Percentiles rank a stretch among this genome's conserved stretches.
Evolutionary conservation across 495 filamentous ascomycete species (phyloP).

Genomic region (Podospora fimiseda): DNA sequence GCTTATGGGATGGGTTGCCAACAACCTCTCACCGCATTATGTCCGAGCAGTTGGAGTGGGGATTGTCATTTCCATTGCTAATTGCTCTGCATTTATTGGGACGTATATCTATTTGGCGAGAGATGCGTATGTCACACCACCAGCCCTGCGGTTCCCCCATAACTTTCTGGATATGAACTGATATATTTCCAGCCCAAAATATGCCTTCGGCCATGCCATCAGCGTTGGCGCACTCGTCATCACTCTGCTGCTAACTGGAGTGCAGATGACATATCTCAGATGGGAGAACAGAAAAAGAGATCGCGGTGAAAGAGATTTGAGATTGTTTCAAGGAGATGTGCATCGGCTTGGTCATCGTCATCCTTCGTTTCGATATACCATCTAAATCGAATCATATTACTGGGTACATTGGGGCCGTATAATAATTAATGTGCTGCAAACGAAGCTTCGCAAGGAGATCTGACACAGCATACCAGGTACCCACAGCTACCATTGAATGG

Average conservation of each 20-base stretch:
- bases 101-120: conserved; percentile 44
- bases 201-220: conserved; percentile 41
- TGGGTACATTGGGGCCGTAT: too few relatives aligned
- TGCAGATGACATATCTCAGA: conserved; percentile 34
- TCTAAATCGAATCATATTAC: too few relatives aligned
- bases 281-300: conserved; percentile 44
- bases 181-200: conserved; percentile 29
- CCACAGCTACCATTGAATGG: too few relatives aligned
- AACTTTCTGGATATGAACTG: too few relatives aligned
- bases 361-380: conserved; percentile 42
- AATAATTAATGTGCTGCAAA: too few relatives aligned
- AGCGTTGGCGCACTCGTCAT: conserved; percentile 39
- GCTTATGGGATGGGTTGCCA: conserved; percentile 43
- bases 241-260: conserved; percentile 28
- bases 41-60: conserved; percentile 43
- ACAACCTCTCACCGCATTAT: conserved; percentile 43
- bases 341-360: conserved; percentile 37
- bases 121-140: conserved; percentile 37
- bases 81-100: conserved; percentile 46
- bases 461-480: too few relatives aligned
- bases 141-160: too few relatives aligned
- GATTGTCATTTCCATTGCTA: conserved; percentile 35
- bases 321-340: conserved; percentile 30
- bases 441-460: too few relatives aligned
- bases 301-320: conserved; percentile 35